phyloP scores from a whole-genome alignment of 768 basidiomycete species.

The Amanita polypyramis region DNA sequence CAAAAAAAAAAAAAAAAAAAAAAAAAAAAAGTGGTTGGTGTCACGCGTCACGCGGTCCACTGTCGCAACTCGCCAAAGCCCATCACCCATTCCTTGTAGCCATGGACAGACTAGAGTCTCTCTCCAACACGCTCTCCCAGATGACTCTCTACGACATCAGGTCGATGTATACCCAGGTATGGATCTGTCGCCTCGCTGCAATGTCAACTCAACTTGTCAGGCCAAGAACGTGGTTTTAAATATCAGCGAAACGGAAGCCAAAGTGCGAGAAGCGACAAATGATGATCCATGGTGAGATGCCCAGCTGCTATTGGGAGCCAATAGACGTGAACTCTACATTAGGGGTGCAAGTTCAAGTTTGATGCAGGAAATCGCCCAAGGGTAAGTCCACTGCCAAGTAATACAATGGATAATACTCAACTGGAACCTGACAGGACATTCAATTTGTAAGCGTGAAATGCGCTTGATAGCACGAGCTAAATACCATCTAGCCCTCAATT shows the following conservation, averaged over 20 bases:
- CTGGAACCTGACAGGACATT: slow-evolving; percentile 59
- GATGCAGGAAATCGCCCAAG: slow-evolving; percentile 98
- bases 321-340: slow-evolving; percentile 5
- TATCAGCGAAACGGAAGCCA: slow-evolving; percentile 93
- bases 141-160: slow-evolving; percentile 91
- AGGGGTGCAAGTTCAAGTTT: slow-evolving; percentile 97
- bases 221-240: slow-evolving; percentile 97
- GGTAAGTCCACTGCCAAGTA: slow-evolving; percentile 32
- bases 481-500: slow-evolving; percentile 70
- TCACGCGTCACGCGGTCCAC: not conserved
- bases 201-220: slow-evolving; percentile 25
- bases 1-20: no score
- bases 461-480: slow-evolving; percentile 7
- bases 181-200: slow-evolving; percentile 2
- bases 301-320: slow-evolving; percentile 3
- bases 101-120: slow-evolving; percentile 76
- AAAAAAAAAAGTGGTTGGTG: no score
- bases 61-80: not conserved
- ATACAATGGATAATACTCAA: not conserved
- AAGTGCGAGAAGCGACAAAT: slow-evolving; percentile 94
- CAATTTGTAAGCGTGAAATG: slow-evolving; percentile 64
- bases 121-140: slow-evolving; percentile 68
- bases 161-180: slow-evolving; percentile 86
- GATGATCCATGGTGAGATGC: slow-evolving; percentile 85
- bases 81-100: slow-evolving; percentile 5